These are phyloP conservation scores for Microthyrium microscopicum DNA, from an alignment of 2,329 filamentous ascomycete species.

Conservation along the genomic window DNA sequence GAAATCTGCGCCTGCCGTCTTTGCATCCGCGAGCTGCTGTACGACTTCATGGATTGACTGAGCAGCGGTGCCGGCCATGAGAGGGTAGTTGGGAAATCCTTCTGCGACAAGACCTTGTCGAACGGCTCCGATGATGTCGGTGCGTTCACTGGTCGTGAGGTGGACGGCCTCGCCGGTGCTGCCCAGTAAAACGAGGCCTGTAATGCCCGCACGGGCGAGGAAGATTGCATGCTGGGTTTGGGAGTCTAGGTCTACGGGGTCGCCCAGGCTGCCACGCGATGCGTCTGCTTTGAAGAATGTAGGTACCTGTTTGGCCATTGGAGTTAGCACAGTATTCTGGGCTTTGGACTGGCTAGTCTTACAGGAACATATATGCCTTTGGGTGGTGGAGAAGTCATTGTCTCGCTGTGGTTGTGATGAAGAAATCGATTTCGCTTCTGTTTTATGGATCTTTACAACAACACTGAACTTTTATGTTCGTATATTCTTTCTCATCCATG, in stretches of 20 bases:
- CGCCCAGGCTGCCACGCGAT: constrained; percentile 27
- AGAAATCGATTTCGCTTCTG: too few relatives aligned
- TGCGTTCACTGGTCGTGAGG: constrained; percentile 40
- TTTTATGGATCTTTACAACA: too few relatives aligned
- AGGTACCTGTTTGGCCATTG: constrained; percentile 24
- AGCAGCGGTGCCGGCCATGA: constrained; percentile 46
- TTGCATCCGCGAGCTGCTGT: constrained; percentile 37
- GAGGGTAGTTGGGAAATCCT: constrained; percentile 40
- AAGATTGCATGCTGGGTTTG: constrained; percentile 43
- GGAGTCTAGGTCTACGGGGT: constrained; percentile 39
- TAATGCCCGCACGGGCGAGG: constrained; percentile 42
- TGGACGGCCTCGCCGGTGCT: constrained; percentile 50
- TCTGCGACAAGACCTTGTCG: constrained; percentile 37
- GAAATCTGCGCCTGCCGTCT: constrained; percentile 42
- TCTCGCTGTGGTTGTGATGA: neutral
- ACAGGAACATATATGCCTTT: constrained; percentile 7
- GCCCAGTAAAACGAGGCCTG: constrained; percentile 45
- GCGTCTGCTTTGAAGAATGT: constrained; percentile 41
- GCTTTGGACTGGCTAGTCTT: neutral
- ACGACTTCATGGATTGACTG: constrained; percentile 46
- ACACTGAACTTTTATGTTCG: too few relatives aligned
- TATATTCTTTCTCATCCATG: too few relatives aligned
- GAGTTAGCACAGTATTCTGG: neutral
- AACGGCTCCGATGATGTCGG: constrained; percentile 36
- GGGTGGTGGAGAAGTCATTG: constrained; percentile 7